Conservation (phyloP, 164 flowering plant species). For the Stephania cephalantha region DNA sequence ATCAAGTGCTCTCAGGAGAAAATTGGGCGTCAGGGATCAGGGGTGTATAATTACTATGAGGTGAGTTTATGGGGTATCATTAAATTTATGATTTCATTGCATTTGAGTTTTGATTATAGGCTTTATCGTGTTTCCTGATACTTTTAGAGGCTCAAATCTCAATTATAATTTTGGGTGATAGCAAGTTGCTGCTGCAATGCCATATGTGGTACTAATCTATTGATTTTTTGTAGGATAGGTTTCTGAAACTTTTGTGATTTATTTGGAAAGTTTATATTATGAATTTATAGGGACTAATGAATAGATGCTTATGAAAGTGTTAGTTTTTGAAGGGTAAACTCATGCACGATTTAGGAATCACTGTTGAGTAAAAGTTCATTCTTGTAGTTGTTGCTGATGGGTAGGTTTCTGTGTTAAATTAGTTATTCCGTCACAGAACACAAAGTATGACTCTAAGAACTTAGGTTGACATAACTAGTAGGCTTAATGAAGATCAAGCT, state of each 20-base stretch:
- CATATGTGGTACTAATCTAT: not conserved
- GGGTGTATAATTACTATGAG: constrained; percentile 53
- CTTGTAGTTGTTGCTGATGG: not conserved
- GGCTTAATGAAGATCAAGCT: too few relatives aligned
- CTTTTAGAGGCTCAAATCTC: not conserved
- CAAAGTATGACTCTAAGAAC: too few relatives aligned
- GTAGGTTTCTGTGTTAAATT: too few relatives aligned
- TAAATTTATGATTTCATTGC: not conserved
- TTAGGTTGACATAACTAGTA: too few relatives aligned
- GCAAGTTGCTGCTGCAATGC: not conserved
- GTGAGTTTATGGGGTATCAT: constrained; percentile 23
- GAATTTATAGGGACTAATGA: not conserved
- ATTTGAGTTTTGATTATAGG: not conserved
- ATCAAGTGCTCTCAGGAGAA: constrained; percentile 37
- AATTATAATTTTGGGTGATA: not conserved
- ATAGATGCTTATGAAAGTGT: not conserved
- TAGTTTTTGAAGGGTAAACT: not conserved
- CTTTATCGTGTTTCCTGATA: not conserved
- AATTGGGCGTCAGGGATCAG: constrained; percentile 43
- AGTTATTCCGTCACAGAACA: not conserved
- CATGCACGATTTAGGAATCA: not conserved
- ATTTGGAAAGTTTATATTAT: not conserved
- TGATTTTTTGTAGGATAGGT: not conserved
- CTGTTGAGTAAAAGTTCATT: not conserved
- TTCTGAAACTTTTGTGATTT: not conserved